phyloP scores from a whole-genome alignment of 352 stramenopile genomes.

The Phytopythium chamaehyphon region DNA sequence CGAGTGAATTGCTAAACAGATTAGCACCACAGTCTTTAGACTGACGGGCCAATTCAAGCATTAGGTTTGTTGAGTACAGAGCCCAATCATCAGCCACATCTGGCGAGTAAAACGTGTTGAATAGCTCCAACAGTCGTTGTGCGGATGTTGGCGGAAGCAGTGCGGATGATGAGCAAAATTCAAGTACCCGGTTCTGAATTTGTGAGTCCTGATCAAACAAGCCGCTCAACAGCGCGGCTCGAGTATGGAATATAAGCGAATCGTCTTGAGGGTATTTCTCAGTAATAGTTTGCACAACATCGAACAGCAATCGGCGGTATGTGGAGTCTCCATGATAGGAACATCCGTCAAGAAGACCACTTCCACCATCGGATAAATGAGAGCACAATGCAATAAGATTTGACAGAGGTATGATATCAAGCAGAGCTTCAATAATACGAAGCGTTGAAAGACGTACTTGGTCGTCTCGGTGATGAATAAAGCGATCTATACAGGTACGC shows the following conservation, averaged over 20 bases:
- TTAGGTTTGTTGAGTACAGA: slow-evolving; percentile 58
- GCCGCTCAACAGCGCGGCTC: slow-evolving; percentile 35
- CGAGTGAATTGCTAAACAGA: slow-evolving; percentile 53
- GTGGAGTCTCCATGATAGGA: slow-evolving; percentile 26
- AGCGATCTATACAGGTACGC: slow-evolving; percentile 38
- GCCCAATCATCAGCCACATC: slow-evolving; percentile 60
- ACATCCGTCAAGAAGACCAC: slow-evolving; percentile 36
- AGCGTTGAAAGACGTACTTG: slow-evolving; percentile 42
- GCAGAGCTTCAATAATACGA: slow-evolving; percentile 32
- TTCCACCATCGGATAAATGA: slow-evolving; percentile 20
- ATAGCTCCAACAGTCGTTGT: slow-evolving; percentile 50
- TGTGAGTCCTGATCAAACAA: slow-evolving; percentile 44
- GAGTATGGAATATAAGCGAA: slow-evolving; percentile 17
- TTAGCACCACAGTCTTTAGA: slow-evolving; percentile 21
- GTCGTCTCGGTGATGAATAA: slow-evolving; percentile 48
- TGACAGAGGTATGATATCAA: slow-evolving; percentile 22
- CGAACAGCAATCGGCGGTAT: slow-evolving; percentile 39
- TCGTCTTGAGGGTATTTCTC: slow-evolving; percentile 20
- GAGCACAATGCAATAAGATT: slow-evolving; percentile 25
- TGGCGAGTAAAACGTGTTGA: slow-evolving; percentile 35
- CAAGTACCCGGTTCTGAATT: slow-evolving; percentile 32
- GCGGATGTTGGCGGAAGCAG: slow-evolving; percentile 28
- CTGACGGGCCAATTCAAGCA: slow-evolving; percentile 33
- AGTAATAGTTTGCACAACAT: slow-evolving; percentile 30
- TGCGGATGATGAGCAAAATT: slow-evolving; percentile 43